Evolutionary conservation across 1,139 yeast species (phyloP).

Genomic region (Candida sojae): DNA sequence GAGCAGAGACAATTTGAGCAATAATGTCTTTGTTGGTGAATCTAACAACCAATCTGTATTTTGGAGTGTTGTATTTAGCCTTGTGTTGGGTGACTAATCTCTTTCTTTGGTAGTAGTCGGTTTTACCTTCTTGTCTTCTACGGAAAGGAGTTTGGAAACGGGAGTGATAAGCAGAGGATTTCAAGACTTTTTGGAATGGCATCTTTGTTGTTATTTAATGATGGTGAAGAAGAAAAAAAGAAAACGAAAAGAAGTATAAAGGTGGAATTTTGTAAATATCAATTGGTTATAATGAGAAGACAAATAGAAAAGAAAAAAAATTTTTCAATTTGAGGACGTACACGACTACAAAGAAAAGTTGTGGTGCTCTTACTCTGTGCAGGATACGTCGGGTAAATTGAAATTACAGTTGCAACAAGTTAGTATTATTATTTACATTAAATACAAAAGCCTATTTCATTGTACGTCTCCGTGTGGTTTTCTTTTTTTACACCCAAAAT

Average conservation of each 20-base stretch:
- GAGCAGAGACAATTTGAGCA: conserved; percentile 95
- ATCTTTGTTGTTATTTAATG: conserved; percentile 36
- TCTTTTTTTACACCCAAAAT: conserved; percentile 11
- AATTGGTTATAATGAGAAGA: too few species aligned
- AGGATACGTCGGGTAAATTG: conserved; percentile 1
- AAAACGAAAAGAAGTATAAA: neutral
- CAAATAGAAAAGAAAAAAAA: neutral
- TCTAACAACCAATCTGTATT: conserved; percentile 99
- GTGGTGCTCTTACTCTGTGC: neutral
- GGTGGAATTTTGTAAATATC: too few species aligned
- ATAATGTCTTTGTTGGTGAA: conserved; percentile 99
- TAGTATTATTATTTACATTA: too few species aligned
- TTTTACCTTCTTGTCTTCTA: conserved; percentile 99
- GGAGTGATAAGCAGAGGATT: conserved; percentile 95
- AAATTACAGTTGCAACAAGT: neutral
- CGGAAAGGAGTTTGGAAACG: conserved; percentile 99
- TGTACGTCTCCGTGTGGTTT: too few species aligned
- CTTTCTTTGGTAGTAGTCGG: conserved; percentile 99
- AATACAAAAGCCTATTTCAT: too few species aligned
- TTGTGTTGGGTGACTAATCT: conserved; percentile 99
- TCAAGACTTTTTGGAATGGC: conserved; percentile 74
- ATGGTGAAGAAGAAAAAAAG: neutral
- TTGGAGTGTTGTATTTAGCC: conserved; percentile 99
- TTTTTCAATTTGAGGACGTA: neutral
- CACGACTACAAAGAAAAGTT: neutral